Conservation (phyloP, 2,329 filamentous ascomycete genomes). For the Calonectria honghensis region DNA sequence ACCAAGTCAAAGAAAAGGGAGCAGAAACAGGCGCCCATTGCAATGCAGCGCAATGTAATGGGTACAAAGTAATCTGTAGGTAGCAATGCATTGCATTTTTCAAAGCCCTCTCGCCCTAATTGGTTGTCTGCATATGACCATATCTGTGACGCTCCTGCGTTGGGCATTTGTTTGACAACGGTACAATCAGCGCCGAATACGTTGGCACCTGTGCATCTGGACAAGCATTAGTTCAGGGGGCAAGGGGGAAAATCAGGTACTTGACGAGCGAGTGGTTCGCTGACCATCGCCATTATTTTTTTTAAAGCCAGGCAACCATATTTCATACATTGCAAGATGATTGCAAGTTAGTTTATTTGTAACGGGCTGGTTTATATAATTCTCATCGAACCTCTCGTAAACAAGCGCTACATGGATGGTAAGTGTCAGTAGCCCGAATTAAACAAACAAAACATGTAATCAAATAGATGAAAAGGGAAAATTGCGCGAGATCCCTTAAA, state of each 20-base stretch:
- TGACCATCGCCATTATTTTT: neutral
- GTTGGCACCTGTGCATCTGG: neutral
- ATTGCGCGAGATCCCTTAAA: slow-evolving; percentile 2
- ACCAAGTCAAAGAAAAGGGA: slow-evolving; percentile 20
- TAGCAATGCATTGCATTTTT: slow-evolving; percentile 13
- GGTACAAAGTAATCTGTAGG: neutral
- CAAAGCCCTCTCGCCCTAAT: neutral
- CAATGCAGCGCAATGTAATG: slow-evolving; percentile 5
- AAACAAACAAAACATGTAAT: neutral
- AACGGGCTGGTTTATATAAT: neutral
- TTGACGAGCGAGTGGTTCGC: slow-evolving; percentile 4
- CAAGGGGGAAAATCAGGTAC: slow-evolving; percentile 17
- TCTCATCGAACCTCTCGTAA: neutral
- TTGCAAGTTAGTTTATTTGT: slow-evolving; percentile 2
- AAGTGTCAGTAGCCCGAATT: neutral
- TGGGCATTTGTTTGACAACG: slow-evolving; percentile 37
- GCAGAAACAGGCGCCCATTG: slow-evolving; percentile 12
- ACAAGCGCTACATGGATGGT: neutral
- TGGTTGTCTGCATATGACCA: slow-evolving; percentile 23
- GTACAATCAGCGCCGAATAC: neutral
- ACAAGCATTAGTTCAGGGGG: slow-evolving; percentile 17
- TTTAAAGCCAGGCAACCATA: slow-evolving; percentile 8
- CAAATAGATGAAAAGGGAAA: neutral
- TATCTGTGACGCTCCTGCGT: slow-evolving; percentile 41
- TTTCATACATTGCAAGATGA: slow-evolving; percentile 3